Percentiles rank a stretch among this genome's conserved stretches.
Evolutionary conservation across 2,329 filamentous ascomycete genomes (phyloP).

Genomic region (Penicillium verrucosum): DNA sequence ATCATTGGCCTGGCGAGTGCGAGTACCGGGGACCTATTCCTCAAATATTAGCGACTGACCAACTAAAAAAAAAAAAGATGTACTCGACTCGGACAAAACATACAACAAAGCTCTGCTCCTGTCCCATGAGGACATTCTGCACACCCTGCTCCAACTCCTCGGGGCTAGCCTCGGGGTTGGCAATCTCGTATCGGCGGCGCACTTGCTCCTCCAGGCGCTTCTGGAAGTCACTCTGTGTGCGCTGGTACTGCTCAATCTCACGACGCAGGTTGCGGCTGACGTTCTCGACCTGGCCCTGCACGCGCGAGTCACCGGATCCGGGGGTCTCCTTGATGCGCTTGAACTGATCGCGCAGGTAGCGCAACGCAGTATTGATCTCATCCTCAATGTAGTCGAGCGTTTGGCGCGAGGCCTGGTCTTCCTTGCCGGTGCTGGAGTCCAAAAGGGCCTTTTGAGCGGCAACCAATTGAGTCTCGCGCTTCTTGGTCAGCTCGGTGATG

Average conservation of each 20-base stretch:
- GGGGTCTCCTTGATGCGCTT: conserved; percentile 78
- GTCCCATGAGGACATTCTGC: conserved; percentile 60
- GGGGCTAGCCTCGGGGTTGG: conserved; percentile 74
- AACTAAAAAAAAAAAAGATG: no score
- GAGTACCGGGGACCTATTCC: conserved; percentile 33
- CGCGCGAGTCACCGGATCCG: conserved; percentile 69
- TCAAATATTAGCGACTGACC: neutral
- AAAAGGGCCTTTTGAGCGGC: conserved; percentile 71
- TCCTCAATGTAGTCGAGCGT: conserved; percentile 70
- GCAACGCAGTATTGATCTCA: conserved; percentile 81
- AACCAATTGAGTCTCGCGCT: conserved; percentile 42
- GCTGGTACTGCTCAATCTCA: conserved; percentile 78
- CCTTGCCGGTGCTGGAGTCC: conserved; percentile 68
- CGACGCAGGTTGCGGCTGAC: conserved; percentile 76
- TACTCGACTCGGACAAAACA: conserved; percentile 40
- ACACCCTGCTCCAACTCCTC: conserved; percentile 74
- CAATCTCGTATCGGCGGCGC: conserved; percentile 85
- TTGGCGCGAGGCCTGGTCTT: conserved; percentile 62
- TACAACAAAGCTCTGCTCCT: conserved; percentile 78
- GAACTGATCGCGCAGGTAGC: conserved; percentile 72
- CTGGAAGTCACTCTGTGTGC: conserved; percentile 74
- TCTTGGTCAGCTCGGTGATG: conserved; percentile 70
- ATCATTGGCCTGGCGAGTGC: conserved; percentile 73
- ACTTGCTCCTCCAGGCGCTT: conserved; percentile 79
- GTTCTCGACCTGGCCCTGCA: conserved; percentile 75